Base-by-base conservation (phyloP, 805 yeast species). In the Sugiyamaella marilandica region DNA sequence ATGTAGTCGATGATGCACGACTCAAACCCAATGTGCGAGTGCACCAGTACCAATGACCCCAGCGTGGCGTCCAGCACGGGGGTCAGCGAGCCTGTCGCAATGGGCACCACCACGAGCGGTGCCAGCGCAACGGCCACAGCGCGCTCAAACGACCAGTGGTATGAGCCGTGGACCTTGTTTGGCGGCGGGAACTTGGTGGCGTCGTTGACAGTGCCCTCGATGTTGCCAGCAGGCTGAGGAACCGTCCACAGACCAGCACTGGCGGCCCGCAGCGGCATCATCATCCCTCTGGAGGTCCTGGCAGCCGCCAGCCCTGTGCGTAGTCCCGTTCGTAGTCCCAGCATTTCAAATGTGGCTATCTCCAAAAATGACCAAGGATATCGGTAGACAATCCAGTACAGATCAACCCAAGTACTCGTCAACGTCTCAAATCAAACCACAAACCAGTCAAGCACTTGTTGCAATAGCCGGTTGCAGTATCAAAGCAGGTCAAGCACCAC, bases 61-160 rank as follows among this genome's bases (percentile, higher is more conserved):
- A 89, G 77, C 1, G 81, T 64, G 5, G 95, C 80, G 71, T 94
- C 99, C 33, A 83, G 66, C 19, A 83, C 72, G 10, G 95, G 85
- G 4, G 83, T 74, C 57, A 81, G 70, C 13, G 84, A 79, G 29
- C 96, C 97, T 45, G 85, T 77, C 36, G 85, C 78, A 59, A 90
- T 79, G 19, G 98, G 96, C 19, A 83, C 72, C 37, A 84, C 77
- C 29, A 83, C 76, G 55, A 92, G 73, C 32, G 99, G 99, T 21
- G 89, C 77, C 67, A 91, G 73, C 10, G 84, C 81, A 14, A 84
- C 68, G 2, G 95, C 77, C 34, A 89, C 72, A 3, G 80, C 63
- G 61, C 87, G 81, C 75, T 92, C 99, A 62, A 84, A 83, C n/a
- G 87, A 74, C 99, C 99, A 92, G 74, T 91, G 98, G 68, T 81